Evolutionary conservation across 2,329 filamentous ascomycete genomes (phyloP).

Genomic region (Fusarium sp.): DNA sequence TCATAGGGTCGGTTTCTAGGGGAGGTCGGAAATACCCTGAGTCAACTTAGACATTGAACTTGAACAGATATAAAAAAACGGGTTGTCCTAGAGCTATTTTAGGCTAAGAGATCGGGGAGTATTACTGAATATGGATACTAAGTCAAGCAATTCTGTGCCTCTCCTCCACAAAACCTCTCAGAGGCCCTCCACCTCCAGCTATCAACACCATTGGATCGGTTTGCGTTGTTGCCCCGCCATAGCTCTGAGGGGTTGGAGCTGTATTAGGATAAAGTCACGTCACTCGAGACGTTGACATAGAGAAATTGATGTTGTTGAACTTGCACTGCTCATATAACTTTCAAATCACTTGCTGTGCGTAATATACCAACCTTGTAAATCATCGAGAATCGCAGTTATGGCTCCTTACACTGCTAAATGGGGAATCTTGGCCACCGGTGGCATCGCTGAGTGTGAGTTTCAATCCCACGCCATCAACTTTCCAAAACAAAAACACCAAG

Average conservation of each 20-base stretch:
- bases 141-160: constrained; percentile 28
- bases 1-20: too few relatives aligned
- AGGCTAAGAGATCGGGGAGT: constrained; percentile 7
- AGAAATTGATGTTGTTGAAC: not conserved
- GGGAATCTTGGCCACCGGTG: constrained; percentile 72
- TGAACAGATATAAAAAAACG: not conserved
- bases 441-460: constrained; percentile 68
- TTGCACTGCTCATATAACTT: not conserved
- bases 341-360: too few relatives aligned
- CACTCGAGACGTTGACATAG: constrained; percentile 6
- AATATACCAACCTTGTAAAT: not conserved
- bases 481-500: not conserved
- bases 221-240: constrained; percentile 28
- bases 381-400: constrained; percentile 50
- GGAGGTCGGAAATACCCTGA: too few relatives aligned
- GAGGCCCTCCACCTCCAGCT: constrained; percentile 3
- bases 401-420: constrained; percentile 66
- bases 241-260: constrained; percentile 33
- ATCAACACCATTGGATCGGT: constrained; percentile 17
- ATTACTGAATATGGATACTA: constrained; percentile 14
- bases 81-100: not conserved
- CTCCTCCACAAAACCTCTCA: constrained; percentile 18
- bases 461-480: not conserved
- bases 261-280: constrained; percentile 29
- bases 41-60: not conserved